Conservation (phyloP, 805 yeast species). For the Candida loeiensis region DNA sequence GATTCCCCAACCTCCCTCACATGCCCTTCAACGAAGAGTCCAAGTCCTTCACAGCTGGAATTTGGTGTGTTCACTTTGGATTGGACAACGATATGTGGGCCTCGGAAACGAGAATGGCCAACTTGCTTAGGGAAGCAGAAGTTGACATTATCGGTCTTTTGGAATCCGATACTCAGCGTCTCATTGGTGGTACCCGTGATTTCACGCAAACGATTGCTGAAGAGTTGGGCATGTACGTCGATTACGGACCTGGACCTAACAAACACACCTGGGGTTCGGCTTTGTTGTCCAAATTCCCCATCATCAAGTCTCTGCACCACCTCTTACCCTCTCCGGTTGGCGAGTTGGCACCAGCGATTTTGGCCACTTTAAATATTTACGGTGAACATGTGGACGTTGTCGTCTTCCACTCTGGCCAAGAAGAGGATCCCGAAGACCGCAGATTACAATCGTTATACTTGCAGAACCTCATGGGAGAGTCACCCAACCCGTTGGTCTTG, state of each 20-base stretch:
- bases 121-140: conserved; percentile 79
- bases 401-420: conserved; percentile 98
- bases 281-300: conserved; percentile 89
- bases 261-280: conserved; percentile 99
- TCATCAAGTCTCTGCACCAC: conserved; percentile 84
- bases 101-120: conserved; percentile 83
- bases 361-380: conserved; percentile 89
- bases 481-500: conserved; percentile 79
- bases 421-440: conserved; percentile 94
- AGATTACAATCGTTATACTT: conserved; percentile 77
- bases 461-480: conserved; percentile 73
- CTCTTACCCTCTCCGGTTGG: conserved; percentile 95
- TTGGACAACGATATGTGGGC: conserved; percentile 98
- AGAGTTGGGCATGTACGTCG: conserved; percentile 91
- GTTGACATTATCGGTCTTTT: conserved; percentile 86
- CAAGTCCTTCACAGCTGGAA: conserved; percentile 84
- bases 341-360: conserved; percentile 96
- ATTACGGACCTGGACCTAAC: conserved; percentile 97
- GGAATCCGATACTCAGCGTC: conserved; percentile 90
- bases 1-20: conserved; percentile 60
- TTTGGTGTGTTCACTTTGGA: conserved; percentile 98
- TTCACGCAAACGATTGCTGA: conserved; percentile 87
- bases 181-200: conserved; percentile 94
- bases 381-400: conserved; percentile 86
- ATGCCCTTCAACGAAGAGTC: conserved; percentile 50